Conservation (phyloP, 2,329 filamentous ascomycete species). For the Mariannaea elegans region DNA sequence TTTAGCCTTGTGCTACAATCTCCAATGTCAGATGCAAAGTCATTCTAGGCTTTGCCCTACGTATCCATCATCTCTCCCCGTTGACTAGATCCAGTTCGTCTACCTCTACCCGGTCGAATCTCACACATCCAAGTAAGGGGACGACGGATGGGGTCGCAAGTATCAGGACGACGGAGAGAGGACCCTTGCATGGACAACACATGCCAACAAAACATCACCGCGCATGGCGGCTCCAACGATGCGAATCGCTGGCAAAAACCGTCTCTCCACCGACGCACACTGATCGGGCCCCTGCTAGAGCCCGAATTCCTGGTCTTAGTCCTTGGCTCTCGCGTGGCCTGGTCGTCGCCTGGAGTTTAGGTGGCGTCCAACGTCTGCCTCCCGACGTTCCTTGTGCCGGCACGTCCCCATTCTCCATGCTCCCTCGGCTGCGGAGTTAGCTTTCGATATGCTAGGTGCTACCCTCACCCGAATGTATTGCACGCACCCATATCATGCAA, state of each 20-base stretch:
- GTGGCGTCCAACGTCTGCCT: neutral
- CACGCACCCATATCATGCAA: neutral
- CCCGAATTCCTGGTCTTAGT: constrained; percentile 40
- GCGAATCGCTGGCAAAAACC: constrained; percentile 20
- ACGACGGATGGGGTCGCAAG: constrained; percentile 13
- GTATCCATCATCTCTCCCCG: neutral
- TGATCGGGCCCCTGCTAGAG: constrained; percentile 35
- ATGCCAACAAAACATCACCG: constrained; percentile 15
- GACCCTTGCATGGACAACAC: constrained; percentile 15
- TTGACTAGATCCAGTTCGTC: constrained; percentile 10
- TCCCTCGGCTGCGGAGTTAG: neutral
- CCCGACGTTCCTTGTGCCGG: neutral
- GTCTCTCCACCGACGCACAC: constrained; percentile 24
- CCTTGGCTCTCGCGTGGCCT: constrained; percentile 36
- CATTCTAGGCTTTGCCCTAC: constrained; percentile 16
- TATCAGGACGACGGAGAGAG: constrained; percentile 24
- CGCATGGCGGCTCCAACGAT: constrained; percentile 1
- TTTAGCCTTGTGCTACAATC: constrained; percentile 17
- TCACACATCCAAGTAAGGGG: constrained; percentile 22
- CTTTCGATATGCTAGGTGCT: constrained; percentile 4
- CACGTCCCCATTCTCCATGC: neutral
- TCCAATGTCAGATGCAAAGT: constrained; percentile 2
- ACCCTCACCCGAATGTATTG: constrained; percentile 4
- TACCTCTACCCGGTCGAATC: constrained; percentile 7
- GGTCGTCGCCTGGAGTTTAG: constrained; percentile 17